Evolutionary conservation across 2,329 filamentous ascomycete species (phyloP).

Genomic region (Paecilomyces sp.): DNA sequence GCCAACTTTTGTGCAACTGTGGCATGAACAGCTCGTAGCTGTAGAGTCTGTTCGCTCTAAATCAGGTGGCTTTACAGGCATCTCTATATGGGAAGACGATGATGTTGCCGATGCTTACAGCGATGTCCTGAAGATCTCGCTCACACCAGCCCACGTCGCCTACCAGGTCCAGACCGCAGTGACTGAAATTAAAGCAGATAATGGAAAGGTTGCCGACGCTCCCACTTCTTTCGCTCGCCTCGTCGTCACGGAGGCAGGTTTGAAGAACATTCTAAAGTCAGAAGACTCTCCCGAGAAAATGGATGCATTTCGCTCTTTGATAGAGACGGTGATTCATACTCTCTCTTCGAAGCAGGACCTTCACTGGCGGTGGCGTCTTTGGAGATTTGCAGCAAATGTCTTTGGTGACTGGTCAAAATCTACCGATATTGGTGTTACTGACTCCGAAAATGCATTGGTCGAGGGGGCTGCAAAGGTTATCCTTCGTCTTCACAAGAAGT

Average conservation of each 20-base stretch:
- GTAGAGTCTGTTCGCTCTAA: conserved; percentile 25
- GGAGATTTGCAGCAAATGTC: conserved; percentile 29
- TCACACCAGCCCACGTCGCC: conserved; percentile 20
- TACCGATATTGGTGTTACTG: conserved; percentile 11
- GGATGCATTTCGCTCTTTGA: conserved; percentile 15
- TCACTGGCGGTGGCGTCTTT: conserved; percentile 36
- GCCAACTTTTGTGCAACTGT: conserved; percentile 30
- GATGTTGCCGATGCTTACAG: conserved; percentile 31
- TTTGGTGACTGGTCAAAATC: conserved; percentile 21
- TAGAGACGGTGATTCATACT: conserved; percentile 20
- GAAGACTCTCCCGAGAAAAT: conserved; percentile 13
- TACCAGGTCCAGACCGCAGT: conserved; percentile 25
- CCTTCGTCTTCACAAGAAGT: conserved; percentile 20
- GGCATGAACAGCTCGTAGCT: conserved; percentile 31
- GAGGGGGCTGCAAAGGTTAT: conserved; percentile 21
- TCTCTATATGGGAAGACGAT: conserved; percentile 41
- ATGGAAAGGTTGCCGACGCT: conserved; percentile 18
- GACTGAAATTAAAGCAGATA: conserved; percentile 17
- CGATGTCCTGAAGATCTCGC: conserved; percentile 23
- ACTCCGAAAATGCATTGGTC: conserved; percentile 16
- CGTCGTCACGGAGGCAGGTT: conserved; percentile 28
- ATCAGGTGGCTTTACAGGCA: conserved; percentile 13
- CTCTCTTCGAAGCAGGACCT: conserved; percentile 22
- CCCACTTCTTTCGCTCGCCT: conserved; percentile 27
- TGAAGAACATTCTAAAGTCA: conserved; percentile 17